Conservation (phyloP, 345 rosid species). For the Gossypioides kirkii region DNA sequence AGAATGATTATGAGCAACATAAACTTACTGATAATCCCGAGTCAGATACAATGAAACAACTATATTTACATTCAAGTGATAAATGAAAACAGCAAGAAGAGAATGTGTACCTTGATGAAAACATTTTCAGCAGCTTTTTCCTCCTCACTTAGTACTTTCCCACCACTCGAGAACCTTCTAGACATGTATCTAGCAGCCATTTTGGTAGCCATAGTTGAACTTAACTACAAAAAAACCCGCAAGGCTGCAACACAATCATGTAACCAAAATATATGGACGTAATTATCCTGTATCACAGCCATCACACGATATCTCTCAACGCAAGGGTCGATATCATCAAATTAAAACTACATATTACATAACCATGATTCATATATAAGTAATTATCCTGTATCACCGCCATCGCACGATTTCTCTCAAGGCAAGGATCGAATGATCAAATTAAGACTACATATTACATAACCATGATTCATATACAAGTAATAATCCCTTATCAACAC, state of each 20-base stretch:
- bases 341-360: neutral
- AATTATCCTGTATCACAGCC: neutral
- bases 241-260: neutral
- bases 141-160: constrained; percentile 76
- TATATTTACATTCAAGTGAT: neutral
- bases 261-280: neutral
- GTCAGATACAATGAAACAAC: neutral
- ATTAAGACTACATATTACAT: neutral
- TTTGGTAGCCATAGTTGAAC: constrained; percentile 51
- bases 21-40: neutral
- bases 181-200: constrained; percentile 39
- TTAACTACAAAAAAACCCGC: neutral
- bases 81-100: neutral
- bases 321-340: neutral
- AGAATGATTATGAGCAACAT: too few species aligned
- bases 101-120: constrained; percentile 68
- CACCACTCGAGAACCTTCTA: constrained; percentile 69
- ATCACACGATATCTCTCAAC: neutral
- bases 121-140: constrained; percentile 93
- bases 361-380: too few species aligned
- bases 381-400: too few species aligned
- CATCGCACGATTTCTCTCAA: too few species aligned
- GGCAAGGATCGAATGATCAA: neutral
- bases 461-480: too few species aligned
- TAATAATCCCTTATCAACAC: too few species aligned